Base-by-base conservation (phyloP, 2,329 filamentous ascomycete species). In the Aureobasidium lini region DNA sequence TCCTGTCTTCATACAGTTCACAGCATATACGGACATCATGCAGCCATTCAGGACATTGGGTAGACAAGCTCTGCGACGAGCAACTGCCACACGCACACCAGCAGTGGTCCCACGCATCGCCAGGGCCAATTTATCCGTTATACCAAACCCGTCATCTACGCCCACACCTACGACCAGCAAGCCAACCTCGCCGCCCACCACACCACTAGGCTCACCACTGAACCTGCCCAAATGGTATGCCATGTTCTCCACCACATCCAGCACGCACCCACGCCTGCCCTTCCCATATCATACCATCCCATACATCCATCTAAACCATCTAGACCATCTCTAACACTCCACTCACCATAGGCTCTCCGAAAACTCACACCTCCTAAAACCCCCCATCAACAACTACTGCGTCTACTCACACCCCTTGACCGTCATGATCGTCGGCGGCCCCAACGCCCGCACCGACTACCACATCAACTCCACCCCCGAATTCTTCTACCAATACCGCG, bases 401-500 rank as follows among this genome's bases (percentile, higher is more conserved):
- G 90, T 97, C 69, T 95, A 96, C 78, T 88, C 95, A 71, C 83
- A 88, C 59, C 83, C 84, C 69, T 83, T 93, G 61, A 91, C 87
- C 43, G 88, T 94, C 70, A 94, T 94, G 89, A 91, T 96, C 67
- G 92, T 99, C 63, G 94, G 94, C 71, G 94, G 94, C 11, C 94
- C 94, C 69, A 97, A 97, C 74, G 90, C 90, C 62, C 86, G 94
- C 64, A 96, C 92, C 59, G 94, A 97, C 80, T 99, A 96, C 80
- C 94, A 97, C 81, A 93, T 97, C 82, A 97, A 97, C 80, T 79
- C 85, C 68, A 97, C 93, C 0, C 86, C 94, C 11, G 94, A 97
- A 75, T 97, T 92, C 87, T 99, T 97, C 84, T 97, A 94, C 81
- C 93, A 97, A 75, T 85, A 96, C 82, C 86, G 86, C 68, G 94